A percentile compares a stretch with the other conserved stretches of the same genome.
Evolutionary conservation across 31 red algal genomes (phyloP).

Genomic region (Endocladia muricata): DNA sequence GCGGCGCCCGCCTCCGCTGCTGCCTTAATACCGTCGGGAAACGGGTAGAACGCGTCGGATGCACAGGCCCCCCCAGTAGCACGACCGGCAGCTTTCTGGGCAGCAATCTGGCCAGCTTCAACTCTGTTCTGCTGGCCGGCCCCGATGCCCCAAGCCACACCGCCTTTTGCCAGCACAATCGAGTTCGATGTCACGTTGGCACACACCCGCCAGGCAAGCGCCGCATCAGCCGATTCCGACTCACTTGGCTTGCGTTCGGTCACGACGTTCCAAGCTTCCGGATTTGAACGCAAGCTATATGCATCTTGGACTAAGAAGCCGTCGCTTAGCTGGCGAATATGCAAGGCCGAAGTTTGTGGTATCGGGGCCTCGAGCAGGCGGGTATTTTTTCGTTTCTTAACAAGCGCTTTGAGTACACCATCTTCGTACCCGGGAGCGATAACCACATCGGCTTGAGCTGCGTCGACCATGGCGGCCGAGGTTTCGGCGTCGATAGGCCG

Average conservation of each 20-base stretch:
- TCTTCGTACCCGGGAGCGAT: slow-evolving; percentile 88
- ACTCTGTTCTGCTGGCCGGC: slow-evolving; percentile 99
- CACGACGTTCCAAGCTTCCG: slow-evolving; percentile 72
- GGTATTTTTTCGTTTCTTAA: slow-evolving; percentile 84
- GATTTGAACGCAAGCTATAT: slow-evolving; percentile 46
- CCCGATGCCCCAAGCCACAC: slow-evolving; percentile 76
- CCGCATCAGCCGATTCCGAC: slow-evolving; percentile 77
- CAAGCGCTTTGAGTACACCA: slow-evolving; percentile 72
- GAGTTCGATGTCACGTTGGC: slow-evolving; percentile 99
- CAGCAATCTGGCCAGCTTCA: slow-evolving; percentile 86
- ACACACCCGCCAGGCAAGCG: slow-evolving; percentile 92
- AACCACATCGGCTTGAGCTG: slow-evolving; percentile 85
- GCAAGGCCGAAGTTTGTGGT: slow-evolving; percentile 18
- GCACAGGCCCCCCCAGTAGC: slow-evolving; percentile 81
- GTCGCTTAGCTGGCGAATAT: slow-evolving; percentile 78
- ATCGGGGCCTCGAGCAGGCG: slow-evolving; percentile 73
- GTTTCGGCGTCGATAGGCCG: slow-evolving; percentile 68
- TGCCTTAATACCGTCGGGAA: slow-evolving; percentile 87
- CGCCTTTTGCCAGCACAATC: slow-evolving; percentile 86
- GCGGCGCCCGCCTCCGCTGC: slow-evolving; percentile 94
- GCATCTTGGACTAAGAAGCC: slow-evolving; percentile 81
- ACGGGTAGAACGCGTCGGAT: slow-evolving; percentile 98
- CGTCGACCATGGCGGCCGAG: slow-evolving; percentile 76
- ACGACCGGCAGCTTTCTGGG: slow-evolving; percentile 92
- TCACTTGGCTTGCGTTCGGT: slow-evolving; percentile 92